A percentile compares a stretch with the other conserved stretches of the same genome.
Evolutionary conservation across 2,329 filamentous ascomycete genomes (phyloP).

Genomic region (Fusarium falciforme): DNA sequence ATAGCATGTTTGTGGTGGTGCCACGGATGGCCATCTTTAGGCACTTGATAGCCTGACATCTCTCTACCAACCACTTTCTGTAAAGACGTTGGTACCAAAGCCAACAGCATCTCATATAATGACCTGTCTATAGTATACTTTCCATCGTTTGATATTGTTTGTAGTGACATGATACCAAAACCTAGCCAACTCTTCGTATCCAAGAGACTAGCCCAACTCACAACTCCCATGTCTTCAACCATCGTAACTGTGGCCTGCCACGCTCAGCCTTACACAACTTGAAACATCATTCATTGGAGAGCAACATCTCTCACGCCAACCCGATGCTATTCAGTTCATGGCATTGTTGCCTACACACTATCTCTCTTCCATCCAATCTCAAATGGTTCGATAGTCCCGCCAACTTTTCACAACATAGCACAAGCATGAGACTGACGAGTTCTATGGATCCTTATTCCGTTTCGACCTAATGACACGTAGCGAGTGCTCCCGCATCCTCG

Average conservation of each 20-base stretch:
- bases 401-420: slow-evolving; percentile 28
- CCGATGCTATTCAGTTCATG: not conserved
- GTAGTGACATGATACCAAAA: not conserved
- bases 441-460: slow-evolving; percentile 48
- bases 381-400: not conserved
- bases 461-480: slow-evolving; percentile 49
- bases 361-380: not conserved
- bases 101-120: not conserved
- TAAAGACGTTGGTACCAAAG: not conserved
- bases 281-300: not conserved
- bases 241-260: no score
- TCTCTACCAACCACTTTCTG: not conserved
- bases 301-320: not conserved
- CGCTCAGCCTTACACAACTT: not conserved
- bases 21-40: not conserved
- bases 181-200: not conserved
- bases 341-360: not conserved
- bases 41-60: not conserved
- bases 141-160: not conserved
- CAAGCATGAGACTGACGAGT: slow-evolving; percentile 39
- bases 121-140: not conserved
- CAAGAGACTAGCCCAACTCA: not conserved
- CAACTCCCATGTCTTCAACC: not conserved
- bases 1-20: not conserved
- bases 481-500: slow-evolving; percentile 50